These are phyloP conservation scores for Daucus carota DNA, from an alignment of 129 eudicot species.

Conservation along the genomic window DNA sequence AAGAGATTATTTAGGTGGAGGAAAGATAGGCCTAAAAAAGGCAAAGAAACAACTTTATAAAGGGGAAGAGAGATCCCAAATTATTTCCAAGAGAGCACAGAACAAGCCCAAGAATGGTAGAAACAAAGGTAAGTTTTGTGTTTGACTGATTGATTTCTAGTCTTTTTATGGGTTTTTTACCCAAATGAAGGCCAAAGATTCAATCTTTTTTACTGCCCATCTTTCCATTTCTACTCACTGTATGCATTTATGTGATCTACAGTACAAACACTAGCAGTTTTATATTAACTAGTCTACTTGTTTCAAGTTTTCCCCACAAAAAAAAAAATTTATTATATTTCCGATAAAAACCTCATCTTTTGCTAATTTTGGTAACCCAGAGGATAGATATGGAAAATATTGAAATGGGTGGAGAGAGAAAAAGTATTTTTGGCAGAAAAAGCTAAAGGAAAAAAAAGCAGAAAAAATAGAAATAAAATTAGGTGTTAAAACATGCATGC, in stretches of 20 bases:
- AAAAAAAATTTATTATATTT: background rate
- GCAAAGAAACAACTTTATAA: constrained; percentile 21
- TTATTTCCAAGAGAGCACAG: background rate
- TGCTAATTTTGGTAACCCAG: background rate
- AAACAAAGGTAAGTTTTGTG: constrained; percentile 4
- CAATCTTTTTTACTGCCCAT: background rate
- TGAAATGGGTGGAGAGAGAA: background rate
- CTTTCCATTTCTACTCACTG: background rate
- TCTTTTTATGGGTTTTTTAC: constrained; percentile 5
- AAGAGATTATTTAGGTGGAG: constrained; percentile 2
- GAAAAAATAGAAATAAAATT: background rate
- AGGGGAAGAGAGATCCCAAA: constrained; percentile 1
- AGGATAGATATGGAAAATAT: constrained; percentile 1
- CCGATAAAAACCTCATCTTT: background rate
- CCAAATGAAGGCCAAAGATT: background rate
- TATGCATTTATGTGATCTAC: background rate
- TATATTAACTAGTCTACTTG: background rate
- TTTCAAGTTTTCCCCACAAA: background rate
- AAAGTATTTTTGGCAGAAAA: background rate
- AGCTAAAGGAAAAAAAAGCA: background rate
- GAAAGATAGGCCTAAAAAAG: constrained; percentile 23
- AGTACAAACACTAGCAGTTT: background rate
- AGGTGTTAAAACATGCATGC: background rate
- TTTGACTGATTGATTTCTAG: constrained; percentile 3
- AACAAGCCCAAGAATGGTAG: constrained; percentile 14